phyloP scores from a whole-genome alignment of 352 stramenopile species.

The Globisporangium iwayamae region DNA sequence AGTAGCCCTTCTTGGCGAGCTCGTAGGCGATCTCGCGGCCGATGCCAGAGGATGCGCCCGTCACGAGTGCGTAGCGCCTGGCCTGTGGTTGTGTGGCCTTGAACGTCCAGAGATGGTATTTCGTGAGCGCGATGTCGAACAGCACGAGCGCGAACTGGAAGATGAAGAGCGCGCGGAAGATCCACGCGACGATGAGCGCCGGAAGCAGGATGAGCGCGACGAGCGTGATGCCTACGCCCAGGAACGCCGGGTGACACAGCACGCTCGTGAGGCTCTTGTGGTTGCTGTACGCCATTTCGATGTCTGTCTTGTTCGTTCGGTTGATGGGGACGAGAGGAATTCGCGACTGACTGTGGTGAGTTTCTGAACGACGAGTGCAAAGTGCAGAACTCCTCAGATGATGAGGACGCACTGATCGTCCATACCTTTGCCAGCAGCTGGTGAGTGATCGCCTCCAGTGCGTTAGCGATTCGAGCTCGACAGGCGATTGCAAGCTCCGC shows the following conservation, averaged over 20 bases:
- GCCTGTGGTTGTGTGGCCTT: conserved; percentile 38
- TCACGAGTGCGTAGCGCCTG: conserved; percentile 72
- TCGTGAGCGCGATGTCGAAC: conserved; percentile 36
- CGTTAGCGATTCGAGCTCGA: too few species aligned
- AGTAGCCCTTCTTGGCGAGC: conserved; percentile 78
- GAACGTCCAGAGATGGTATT: conserved; percentile 59
- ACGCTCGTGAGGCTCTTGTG: conserved; percentile 13
- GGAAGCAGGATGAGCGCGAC: conserved; percentile 31
- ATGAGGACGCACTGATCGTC: neutral
- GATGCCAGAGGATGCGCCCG: conserved; percentile 68
- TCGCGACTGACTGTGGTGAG: neutral
- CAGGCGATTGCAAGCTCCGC: neutral
- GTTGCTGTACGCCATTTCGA: neutral
- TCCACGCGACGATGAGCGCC: neutral
- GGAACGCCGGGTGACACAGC: conserved; percentile 30
- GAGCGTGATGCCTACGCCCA: neutral
- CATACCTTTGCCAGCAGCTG: neutral
- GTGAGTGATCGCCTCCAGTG: neutral
- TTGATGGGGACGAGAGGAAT: neutral
- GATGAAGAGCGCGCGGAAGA: conserved; percentile 34
- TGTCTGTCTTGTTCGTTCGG: neutral
- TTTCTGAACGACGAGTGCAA: neutral
- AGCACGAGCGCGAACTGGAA: conserved; percentile 47
- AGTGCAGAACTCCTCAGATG: neutral
- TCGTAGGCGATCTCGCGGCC: conserved; percentile 76